A percentile compares a stretch with the other conserved stretches of the same genome.
phyloP scores from a whole-genome alignment of 371 early-diverging fungal genomes.

The Mortierella sp. region DNA sequence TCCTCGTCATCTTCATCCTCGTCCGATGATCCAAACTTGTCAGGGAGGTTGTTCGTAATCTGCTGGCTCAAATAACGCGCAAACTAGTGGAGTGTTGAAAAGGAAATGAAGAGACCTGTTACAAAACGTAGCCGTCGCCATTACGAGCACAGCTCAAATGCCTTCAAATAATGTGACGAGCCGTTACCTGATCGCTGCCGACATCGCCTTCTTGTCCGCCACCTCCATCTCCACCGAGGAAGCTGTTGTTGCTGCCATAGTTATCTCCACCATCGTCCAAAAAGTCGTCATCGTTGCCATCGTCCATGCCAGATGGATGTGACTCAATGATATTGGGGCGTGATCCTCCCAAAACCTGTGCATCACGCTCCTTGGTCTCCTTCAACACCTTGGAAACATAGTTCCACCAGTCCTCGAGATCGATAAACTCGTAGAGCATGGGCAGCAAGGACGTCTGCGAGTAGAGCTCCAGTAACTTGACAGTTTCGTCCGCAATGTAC shows the following conservation, averaged over 20 bases:
- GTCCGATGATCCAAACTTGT: slow-evolving; percentile 70
- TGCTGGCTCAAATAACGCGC: slow-evolving; percentile 77
- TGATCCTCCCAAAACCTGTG: slow-evolving; percentile 89
- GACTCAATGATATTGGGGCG: slow-evolving; percentile 70
- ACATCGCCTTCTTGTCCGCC: slow-evolving; percentile 63
- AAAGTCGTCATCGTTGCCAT: slow-evolving; percentile 56
- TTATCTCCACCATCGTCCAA: slow-evolving; percentile 64
- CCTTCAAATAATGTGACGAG: too few relatives aligned
- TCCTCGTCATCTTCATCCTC: slow-evolving; percentile 73
- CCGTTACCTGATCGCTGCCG: slow-evolving; percentile 65
- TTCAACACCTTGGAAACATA: slow-evolving; percentile 85
- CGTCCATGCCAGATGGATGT: slow-evolving; percentile 45
- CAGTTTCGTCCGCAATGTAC: slow-evolving; percentile 95
- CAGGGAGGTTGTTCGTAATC: slow-evolving; percentile 73
- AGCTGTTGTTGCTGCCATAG: slow-evolving; percentile 52
- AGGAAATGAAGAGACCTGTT: not conserved
- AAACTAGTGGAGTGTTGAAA: slow-evolving; percentile 61
- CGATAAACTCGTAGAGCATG: slow-evolving; percentile 68
- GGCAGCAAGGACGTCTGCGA: slow-evolving; percentile 53
- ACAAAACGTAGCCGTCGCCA: not conserved
- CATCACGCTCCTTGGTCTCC: slow-evolving; percentile 91
- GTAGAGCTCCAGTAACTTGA: slow-evolving; percentile 82
- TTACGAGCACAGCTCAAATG: too few relatives aligned
- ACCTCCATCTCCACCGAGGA: slow-evolving; percentile 61
- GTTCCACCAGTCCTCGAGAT: slow-evolving; percentile 88